Evolutionary conservation across 345 rosid species (phyloP).

Genomic region (Arabis alpina): DNA sequence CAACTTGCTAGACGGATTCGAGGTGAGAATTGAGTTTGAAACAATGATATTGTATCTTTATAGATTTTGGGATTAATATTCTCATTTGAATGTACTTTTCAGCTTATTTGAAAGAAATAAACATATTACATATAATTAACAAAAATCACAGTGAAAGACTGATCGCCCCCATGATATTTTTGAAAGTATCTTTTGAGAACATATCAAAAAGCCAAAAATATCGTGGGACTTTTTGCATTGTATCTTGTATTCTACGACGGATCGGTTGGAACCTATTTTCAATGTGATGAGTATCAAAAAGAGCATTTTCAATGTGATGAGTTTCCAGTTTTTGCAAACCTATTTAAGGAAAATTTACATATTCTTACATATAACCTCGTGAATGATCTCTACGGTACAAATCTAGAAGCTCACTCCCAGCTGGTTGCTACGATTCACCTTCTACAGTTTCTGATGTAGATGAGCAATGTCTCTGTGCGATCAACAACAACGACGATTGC

Average conservation of each 20-base stretch:
- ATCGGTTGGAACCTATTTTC: neutral
- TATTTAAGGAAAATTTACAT: constrained; percentile 8
- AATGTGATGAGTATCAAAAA: neutral
- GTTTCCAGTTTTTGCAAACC: neutral
- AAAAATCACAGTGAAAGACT: too few relatives aligned
- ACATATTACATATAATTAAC: too few relatives aligned
- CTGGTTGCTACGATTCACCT: constrained; percentile 30
- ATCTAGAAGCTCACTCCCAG: constrained; percentile 9
- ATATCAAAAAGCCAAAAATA: too few relatives aligned
- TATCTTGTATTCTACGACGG: too few relatives aligned
- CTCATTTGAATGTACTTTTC: neutral
- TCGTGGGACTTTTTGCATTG: too few relatives aligned
- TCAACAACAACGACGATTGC: constrained; percentile 63
- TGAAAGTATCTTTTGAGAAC: too few relatives aligned
- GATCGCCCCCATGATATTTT: too few relatives aligned
- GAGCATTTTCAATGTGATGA: neutral
- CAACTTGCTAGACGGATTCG: constrained; percentile 59
- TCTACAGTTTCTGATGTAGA: constrained; percentile 38
- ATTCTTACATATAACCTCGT: constrained; percentile 16
- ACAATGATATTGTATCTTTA: neutral
- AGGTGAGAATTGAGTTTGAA: constrained; percentile 47
- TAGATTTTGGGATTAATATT: neutral
- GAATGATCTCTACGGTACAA: constrained; percentile 24
- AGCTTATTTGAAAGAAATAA: neutral
- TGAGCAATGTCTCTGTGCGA: constrained; percentile 55